phyloP scores from a whole-genome alignment of 768 basidiomycete species.

The Cystobasidium tubakii region DNA sequence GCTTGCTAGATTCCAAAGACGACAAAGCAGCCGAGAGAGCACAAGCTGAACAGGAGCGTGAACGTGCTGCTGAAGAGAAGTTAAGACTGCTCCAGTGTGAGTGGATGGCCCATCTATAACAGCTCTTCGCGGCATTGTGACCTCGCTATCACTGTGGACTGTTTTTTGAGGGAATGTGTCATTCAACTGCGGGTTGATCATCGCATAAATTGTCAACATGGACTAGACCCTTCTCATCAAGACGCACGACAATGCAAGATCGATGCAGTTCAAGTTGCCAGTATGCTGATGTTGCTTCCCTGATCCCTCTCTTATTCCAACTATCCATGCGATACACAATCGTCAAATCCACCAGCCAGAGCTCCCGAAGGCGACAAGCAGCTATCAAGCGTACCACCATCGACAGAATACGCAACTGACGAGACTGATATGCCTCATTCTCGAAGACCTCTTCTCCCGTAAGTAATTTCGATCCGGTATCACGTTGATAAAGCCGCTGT shows the following conservation, averaged over 20 bases:
- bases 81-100: not conserved
- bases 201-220: no score
- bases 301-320: no score
- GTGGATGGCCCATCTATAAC: not conserved
- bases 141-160: not conserved
- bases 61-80: conserved; percentile 10
- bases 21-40: not conserved
- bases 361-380: conserved; percentile 3
- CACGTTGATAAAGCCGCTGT: no score
- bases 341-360: not conserved
- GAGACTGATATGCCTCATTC: not conserved
- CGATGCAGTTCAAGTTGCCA: no score
- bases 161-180: not conserved
- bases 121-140: no score
- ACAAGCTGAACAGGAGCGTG: not conserved
- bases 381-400: not conserved
- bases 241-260: no score
- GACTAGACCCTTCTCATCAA: no score
- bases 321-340: no score
- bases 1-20: not conserved
- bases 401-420: not conserved
- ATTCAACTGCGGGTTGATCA: no score
- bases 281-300: no score
- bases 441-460: not conserved
- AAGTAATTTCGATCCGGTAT: no score